Base-by-base conservation (phyloP, 2,329 filamentous ascomycete species). In the Penicillium sp. region DNA sequence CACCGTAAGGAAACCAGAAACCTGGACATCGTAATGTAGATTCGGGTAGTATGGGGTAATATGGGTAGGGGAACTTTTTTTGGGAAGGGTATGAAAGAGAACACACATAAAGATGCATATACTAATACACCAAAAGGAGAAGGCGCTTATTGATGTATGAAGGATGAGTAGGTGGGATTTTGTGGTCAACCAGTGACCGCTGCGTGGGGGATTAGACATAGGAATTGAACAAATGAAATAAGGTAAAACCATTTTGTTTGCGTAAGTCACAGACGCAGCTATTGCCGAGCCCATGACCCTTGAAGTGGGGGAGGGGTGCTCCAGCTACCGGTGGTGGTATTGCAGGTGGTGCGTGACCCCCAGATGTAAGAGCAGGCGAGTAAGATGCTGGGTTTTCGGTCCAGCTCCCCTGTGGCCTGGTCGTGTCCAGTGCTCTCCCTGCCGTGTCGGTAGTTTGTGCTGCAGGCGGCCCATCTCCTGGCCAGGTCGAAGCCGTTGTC, bases 221-320 rank as follows among this genome's bases (percentile, higher is more conserved):
- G 36, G 37, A 42, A 49, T 37, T 41, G 35, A 46, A 42, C 8
- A 52, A 40, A 47, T 32, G 37, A 46, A 42, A 54, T 31, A 52
- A 35, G 45, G 31, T 11, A 8, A 44, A n/a, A 9, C 40, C 11
- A n/a, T 16, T 31, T 6, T 28, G 35, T 16, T 34, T 40, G 18
- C 18, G 18, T 20, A 45, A 11, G 32, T 10, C 18, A 14, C 8
- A 8, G 27, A 14, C 28, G 10, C 20, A 3, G 2, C 35, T 39
- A 59, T 42, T 50, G 20, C n/a, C 54, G 54, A 14, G 54, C 29
- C 57, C 57, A 59, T 7, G 51, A 37, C n/a, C 52, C 50, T 39
- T 59, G 55, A 20, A 58, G 44, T 16, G 55, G 57, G 18, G 57
- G 55, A 59, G 28, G n/a, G 51, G 26, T 1, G 42, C 47, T 9